Evolutionary conservation across 2,329 filamentous ascomycete species (phyloP).

Genomic region (Coniochaeta prunicola): DNA sequence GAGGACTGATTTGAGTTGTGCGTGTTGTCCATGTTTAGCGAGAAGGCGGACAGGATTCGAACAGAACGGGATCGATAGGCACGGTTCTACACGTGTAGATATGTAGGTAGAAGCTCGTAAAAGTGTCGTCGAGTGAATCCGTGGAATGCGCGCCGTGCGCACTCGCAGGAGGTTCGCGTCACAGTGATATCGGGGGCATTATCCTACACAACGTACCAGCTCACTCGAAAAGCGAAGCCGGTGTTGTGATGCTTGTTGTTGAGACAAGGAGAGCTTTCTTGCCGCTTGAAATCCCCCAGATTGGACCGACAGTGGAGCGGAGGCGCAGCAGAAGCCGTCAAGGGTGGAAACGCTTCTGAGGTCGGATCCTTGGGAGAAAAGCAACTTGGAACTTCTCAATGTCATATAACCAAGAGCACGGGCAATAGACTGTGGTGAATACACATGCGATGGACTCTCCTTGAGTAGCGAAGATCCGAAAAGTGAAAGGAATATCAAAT

Average conservation of each 20-base stretch:
- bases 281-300: not conserved
- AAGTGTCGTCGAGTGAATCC: not conserved
- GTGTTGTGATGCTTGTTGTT: not conserved
- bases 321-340: not conserved
- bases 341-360: not conserved
- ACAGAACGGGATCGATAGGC: not conserved
- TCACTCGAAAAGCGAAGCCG: not conserved
- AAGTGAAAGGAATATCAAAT: not conserved
- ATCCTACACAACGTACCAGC: not conserved
- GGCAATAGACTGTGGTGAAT: no score
- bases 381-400: no score
- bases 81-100: not conserved
- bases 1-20: conserved; percentile 30
- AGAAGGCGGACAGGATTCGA: not conserved
- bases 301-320: not conserved
- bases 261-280: not conserved
- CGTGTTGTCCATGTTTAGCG: conserved; percentile 13
- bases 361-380: no score
- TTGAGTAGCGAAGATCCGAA: no score
- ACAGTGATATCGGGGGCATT: not conserved
- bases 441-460: no score
- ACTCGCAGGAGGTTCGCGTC: not conserved
- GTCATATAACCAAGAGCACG: no score
- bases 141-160: conserved; percentile 2
- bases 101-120: not conserved